Evolutionary conservation across 768 basidiomycete species (phyloP), one percentile per base, ranked within the genome.

Genomic region (Leucosporidium yakuticum): DNA sequence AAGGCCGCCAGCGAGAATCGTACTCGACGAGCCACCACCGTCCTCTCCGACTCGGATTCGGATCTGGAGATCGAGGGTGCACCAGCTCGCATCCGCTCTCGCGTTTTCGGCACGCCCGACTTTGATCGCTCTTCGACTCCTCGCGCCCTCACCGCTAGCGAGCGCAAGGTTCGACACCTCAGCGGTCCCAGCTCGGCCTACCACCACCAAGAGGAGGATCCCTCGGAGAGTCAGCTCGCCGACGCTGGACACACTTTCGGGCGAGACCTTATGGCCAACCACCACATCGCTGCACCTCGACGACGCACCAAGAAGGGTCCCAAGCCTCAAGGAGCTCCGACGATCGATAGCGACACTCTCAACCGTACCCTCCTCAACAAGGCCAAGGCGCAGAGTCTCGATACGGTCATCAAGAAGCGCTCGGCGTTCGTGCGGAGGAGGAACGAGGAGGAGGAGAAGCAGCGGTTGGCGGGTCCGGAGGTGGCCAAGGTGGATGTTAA

Each of bases 201-300:
- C 32, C 29, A 31, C 7, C 29, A 21, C 34, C 44, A 61, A 2
- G 63, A 60, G 39, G 64, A 59, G 4, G 60, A 65, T 2, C 60
- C 64, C 50, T 63, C 60, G 39, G 67, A 71, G 39, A 71, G 70
- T 56, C 70, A 71, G 47, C 7, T 68, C 19, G n/a, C 39, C 0
- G 29, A 25, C 6, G 67, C 67, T 3, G 70, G 61, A 2, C 25
- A 34, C 17, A 56, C 53, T 20, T 71, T 68, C 25, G 70, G 70
- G 29, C 25, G 27, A 8, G 34, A 71, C 25, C 57, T 71, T 31
- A 62, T 36, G n/a, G 44, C 62, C 19, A 48, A 54, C 25, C 54
- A 57, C 8, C 59, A 62, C 19, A 6, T 44, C 29, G 53, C 12
- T 31, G 48, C 49, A 19, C 3, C 48, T 20, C 27, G 23, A 34